These are phyloP conservation scores for Trichoderma sp. DNA, from an alignment of 2,329 filamentous ascomycete genomes.

Conservation along the genomic window DNA sequence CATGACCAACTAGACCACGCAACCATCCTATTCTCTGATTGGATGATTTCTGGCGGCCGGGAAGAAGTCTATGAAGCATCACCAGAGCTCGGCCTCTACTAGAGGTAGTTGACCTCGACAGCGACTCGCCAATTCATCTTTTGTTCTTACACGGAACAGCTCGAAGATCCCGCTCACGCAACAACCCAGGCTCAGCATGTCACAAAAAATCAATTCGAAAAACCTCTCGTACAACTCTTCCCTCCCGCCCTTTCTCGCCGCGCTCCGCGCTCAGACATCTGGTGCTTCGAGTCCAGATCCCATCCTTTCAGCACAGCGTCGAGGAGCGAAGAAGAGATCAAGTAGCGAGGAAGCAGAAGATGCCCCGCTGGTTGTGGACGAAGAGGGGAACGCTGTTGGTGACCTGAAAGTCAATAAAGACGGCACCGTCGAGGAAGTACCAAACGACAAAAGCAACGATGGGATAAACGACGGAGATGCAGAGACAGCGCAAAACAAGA, in stretches of 20 bases:
- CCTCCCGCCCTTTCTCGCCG: constrained; percentile 62
- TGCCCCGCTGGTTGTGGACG: constrained; percentile 72
- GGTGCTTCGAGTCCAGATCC: constrained; percentile 54
- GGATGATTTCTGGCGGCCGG: neutral
- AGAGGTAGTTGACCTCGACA: neutral
- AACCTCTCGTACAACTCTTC: constrained; percentile 66
- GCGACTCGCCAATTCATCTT: neutral
- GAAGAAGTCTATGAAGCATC: constrained; percentile 4
- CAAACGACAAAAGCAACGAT: constrained; percentile 30
- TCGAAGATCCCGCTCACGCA: neutral
- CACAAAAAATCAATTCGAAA: constrained; percentile 67
- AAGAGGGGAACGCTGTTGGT: constrained; percentile 64
- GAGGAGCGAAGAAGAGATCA: constrained; percentile 56
- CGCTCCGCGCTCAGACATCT: constrained; percentile 55
- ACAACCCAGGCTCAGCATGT: constrained; percentile 39
- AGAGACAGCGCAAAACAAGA: constrained; percentile 37
- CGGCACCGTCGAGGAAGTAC: constrained; percentile 43
- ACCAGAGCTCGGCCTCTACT: neutral
- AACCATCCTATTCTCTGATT: constrained; percentile 21
- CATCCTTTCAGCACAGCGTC: constrained; percentile 51
- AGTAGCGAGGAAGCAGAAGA: constrained; percentile 74
- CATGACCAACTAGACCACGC: constrained; percentile 28
- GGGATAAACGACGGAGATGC: constrained; percentile 36
- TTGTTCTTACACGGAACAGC: neutral
- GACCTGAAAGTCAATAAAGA: constrained; percentile 49